Percentiles rank a stretch among this genome's conserved stretches.
These are phyloP conservation scores for Retiboletus flavoniger DNA, from an alignment of 1,284 basidiomycete genomes.

Conservation along the genomic window DNA sequence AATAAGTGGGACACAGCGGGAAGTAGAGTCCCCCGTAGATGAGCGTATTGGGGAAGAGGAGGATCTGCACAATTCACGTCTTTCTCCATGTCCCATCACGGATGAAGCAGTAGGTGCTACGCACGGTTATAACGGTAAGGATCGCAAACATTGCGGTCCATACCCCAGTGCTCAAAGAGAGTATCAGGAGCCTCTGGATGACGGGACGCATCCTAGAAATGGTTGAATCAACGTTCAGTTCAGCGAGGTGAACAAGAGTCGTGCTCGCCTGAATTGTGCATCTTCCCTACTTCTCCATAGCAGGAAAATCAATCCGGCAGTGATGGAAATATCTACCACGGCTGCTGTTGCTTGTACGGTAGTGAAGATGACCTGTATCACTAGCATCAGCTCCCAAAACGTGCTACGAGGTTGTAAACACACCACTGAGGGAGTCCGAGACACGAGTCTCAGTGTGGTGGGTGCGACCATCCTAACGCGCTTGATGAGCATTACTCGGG, in stretches of 20 bases:
- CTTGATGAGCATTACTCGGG: constrained; percentile 3
- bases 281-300: constrained; percentile 20
- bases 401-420: neutral
- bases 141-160: constrained; percentile 25
- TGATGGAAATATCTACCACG: constrained; percentile 21
- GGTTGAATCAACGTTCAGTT: neutral
- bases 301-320: constrained; percentile 12
- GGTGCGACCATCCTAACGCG: constrained; percentile 14
- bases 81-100: neutral
- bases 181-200: constrained; percentile 20
- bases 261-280: constrained; percentile 15
- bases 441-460: constrained; percentile 13
- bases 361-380: constrained; percentile 15
- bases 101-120: neutral
- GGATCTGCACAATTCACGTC: constrained; percentile 10
- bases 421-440: constrained; percentile 14
- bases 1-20: constrained; percentile 34
- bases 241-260: neutral
- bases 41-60: constrained; percentile 14
- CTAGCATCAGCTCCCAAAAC: constrained; percentile 2
- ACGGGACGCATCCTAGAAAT: constrained; percentile 19
- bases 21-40: constrained; percentile 26
- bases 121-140: constrained; percentile 15
- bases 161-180: constrained; percentile 20
- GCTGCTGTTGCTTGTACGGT: constrained; percentile 13